These are phyloP conservation scores for Suillus placidus DNA, from an alignment of 768 basidiomycete species.

Conservation along the genomic window DNA sequence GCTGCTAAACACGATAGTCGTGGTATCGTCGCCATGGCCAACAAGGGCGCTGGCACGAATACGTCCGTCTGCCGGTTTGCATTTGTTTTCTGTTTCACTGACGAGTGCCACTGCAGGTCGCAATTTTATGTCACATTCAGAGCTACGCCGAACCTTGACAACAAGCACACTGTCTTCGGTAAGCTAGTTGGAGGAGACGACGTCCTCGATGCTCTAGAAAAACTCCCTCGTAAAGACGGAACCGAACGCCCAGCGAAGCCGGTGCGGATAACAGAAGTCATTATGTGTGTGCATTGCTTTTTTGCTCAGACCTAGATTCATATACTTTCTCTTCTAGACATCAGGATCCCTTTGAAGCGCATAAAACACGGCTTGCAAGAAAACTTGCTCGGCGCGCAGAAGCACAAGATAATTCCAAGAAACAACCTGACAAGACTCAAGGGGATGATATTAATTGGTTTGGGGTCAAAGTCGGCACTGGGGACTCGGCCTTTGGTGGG, in stretches of 20 bases:
- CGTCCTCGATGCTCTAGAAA: slow-evolving; percentile 82
- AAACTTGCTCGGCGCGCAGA: slow-evolving; percentile 57
- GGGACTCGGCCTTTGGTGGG: slow-evolving; percentile 36
- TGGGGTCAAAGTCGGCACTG: slow-evolving; percentile 75
- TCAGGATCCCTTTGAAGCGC: slow-evolving; percentile 95
- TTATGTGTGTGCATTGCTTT: slow-evolving; percentile 62
- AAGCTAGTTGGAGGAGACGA: slow-evolving; percentile 96
- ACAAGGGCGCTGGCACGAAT: slow-evolving; percentile 90
- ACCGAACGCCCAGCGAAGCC: slow-evolving; percentile 87
- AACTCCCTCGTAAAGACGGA: slow-evolving; percentile 76
- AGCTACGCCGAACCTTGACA: slow-evolving; percentile 81
- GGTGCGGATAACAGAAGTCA: slow-evolving; percentile 81
- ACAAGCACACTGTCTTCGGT: slow-evolving; percentile 95
- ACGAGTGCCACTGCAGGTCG: slow-evolving; percentile 51
- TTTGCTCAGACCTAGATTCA: slow-evolving; percentile 4
- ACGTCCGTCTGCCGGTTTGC: slow-evolving; percentile 47
- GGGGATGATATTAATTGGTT: slow-evolving; percentile 86
- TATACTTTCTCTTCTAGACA: slow-evolving; percentile 49
- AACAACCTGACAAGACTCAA: slow-evolving; percentile 51
- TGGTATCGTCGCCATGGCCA: slow-evolving; percentile 93
- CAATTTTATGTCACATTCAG: slow-evolving; percentile 95
- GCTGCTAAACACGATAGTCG: slow-evolving; percentile 87
- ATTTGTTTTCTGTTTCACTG: slow-evolving; percentile 1
- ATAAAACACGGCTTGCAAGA: slow-evolving; percentile 80
- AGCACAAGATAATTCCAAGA: slow-evolving; percentile 33